These are phyloP conservation scores for Arachis stenosperma DNA, from an alignment of 306 rosid genomes.

Conservation along the genomic window DNA sequence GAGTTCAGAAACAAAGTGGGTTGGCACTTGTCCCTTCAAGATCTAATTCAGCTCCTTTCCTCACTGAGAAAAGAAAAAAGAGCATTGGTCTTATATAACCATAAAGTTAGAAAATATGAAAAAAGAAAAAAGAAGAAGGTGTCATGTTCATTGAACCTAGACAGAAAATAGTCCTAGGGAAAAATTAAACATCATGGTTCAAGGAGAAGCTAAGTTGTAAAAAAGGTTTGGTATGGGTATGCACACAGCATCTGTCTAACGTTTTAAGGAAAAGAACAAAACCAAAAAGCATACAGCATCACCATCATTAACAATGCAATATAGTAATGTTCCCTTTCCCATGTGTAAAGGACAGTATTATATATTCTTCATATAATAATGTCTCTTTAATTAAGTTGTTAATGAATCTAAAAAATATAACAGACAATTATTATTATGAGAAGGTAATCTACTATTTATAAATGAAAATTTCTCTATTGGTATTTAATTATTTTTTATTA, in stretches of 20 bases:
- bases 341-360: neutral
- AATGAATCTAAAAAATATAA: too few relatives aligned
- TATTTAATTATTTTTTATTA: too few relatives aligned
- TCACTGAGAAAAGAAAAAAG: conserved; percentile 15
- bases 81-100: conserved; percentile 26
- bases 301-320: conserved; percentile 31
- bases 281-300: conserved; percentile 34
- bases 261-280: conserved; percentile 36
- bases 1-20: conserved; percentile 11
- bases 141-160: conserved; percentile 62
- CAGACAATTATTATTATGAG: too few relatives aligned
- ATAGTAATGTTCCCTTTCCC: conserved; percentile 17
- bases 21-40: conserved; percentile 34
- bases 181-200: neutral
- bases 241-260: conserved; percentile 37
- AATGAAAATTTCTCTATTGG: too few relatives aligned
- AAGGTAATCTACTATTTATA: too few relatives aligned
- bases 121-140: neutral
- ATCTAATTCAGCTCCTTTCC: conserved; percentile 12
- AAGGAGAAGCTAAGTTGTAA: conserved; percentile 22
- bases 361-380: neutral
- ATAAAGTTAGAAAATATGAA: conserved; percentile 20
- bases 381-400: too few relatives aligned
- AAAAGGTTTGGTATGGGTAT: conserved; percentile 35
- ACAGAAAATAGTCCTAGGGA: neutral